These are phyloP conservation scores for Mrakia gelida DNA, from an alignment of 768 basidiomycete genomes.

Conservation along the genomic window DNA sequence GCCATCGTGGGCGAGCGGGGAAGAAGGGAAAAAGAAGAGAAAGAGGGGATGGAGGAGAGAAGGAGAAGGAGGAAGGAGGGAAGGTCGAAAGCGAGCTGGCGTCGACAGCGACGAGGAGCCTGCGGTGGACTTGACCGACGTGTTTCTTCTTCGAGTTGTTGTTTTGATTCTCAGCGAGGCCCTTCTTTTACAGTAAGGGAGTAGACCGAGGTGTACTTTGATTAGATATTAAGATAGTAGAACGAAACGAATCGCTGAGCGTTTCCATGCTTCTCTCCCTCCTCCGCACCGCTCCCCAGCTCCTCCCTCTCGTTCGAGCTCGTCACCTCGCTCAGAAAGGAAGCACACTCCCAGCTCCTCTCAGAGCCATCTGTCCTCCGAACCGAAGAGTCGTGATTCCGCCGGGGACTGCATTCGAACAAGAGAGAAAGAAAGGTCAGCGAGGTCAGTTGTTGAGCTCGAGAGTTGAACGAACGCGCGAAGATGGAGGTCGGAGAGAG, in stretches of 20 bases:
- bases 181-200: too few species aligned
- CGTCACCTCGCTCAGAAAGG: constrained; percentile 56
- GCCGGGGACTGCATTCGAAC: constrained; percentile 58
- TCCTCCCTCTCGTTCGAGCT: background rate
- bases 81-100: background rate
- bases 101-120: too few species aligned
- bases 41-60: background rate
- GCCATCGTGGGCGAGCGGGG: background rate
- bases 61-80: background rate
- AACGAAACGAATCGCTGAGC: too few species aligned
- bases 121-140: background rate
- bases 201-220: too few species aligned
- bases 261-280: background rate
- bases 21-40: background rate
- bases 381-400: constrained; percentile 48
- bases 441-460: background rate
- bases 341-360: constrained; percentile 75
- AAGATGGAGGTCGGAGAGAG: background rate
- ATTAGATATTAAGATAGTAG: too few species aligned
- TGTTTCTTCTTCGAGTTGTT: too few species aligned
- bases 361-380: constrained; percentile 62
- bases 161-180: too few species aligned
- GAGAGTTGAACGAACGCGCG: background rate
- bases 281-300: background rate
- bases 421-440: background rate